These are phyloP conservation scores for Cystobasidium onofrii DNA, from an alignment of 768 basidiomycete species.

Conservation along the genomic window DNA sequence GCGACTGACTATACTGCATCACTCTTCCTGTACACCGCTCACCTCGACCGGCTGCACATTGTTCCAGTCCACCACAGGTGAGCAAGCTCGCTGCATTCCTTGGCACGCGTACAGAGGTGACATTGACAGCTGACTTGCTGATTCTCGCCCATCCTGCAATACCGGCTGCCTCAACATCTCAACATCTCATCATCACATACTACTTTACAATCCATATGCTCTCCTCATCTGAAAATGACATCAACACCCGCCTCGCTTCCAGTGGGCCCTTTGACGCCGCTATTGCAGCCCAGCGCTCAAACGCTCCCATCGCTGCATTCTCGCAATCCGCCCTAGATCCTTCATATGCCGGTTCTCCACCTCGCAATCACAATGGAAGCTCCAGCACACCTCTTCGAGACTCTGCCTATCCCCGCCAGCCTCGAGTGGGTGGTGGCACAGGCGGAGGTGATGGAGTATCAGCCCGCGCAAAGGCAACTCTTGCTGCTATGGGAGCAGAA, in stretches of 20 bases:
- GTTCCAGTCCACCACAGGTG: slow-evolving; percentile 20
- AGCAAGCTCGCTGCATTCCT: background rate
- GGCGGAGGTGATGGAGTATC: slow-evolving; percentile 18
- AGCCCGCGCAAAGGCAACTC: slow-evolving; percentile 19
- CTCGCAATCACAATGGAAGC: background rate
- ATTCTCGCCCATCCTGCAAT: too few species aligned
- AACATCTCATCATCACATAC: too few species aligned
- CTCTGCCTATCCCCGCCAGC: background rate
- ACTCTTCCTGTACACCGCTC: too few species aligned
- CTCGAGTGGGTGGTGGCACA: background rate
- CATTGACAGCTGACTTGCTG: background rate
- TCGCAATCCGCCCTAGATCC: slow-evolving; percentile 15
- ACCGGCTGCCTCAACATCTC: too few species aligned
- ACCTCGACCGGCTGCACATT: background rate
- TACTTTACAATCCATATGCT: too few species aligned
- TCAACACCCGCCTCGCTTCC: background rate
- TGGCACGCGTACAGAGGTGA: slow-evolving; percentile 3
- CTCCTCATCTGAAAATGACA: too few species aligned
- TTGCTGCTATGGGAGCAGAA: background rate
- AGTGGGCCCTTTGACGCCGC: slow-evolving; percentile 30
- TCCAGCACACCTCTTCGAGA: background rate
- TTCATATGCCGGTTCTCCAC: background rate
- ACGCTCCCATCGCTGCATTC: slow-evolving; percentile 29
- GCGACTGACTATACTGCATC: too few species aligned
- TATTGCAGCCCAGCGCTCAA: slow-evolving; percentile 1